Evolutionary conservation across 2,329 filamentous ascomycete genomes (phyloP), one percentile per base, ranked within the genome.

Genomic region (Apiospora rasikravindrae): DNA sequence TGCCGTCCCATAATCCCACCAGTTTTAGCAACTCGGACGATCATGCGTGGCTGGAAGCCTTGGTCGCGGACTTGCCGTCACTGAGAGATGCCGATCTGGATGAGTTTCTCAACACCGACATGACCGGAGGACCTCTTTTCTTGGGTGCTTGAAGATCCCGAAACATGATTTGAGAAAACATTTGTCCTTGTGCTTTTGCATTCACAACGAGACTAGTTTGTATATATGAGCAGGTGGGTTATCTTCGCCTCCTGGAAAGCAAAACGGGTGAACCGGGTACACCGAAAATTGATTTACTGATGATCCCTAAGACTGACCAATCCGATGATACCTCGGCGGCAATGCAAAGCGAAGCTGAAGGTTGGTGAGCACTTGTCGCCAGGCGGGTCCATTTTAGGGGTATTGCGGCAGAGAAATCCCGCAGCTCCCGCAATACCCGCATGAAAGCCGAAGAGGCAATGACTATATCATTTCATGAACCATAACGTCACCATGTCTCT

Each of bases 351-450:
- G 16, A 2, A n/a, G 45, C 61, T 29, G n/a, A 40, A 24, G 11
- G 29, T 40, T 19, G 16, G 29, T 66, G 61, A 42, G 22, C 33
- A n/a, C 33, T 26, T 42, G 61, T 6, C 7, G 19, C 4, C 6
- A 44, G 61, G 37, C 22, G 44, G 47, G 14, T 16, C 26, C 26
- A 47, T 44, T 69, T 22, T 33, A 26, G 26, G 67, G 67, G 67
- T 69, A 49, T 49, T 69, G 67, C 26, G 45, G 45, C 22, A 49
- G 45, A 49, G n/a, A n/a, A 47, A 47, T 69, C 44, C 67, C 67
- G 67, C 67, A 69, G 67, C 4, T 68, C 19, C 67, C 67, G 67
- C 42, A 37, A 37, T 37, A 37, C 33, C 33, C 33, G 33, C 33
- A n/a, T 14, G 4, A 4, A 37, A 49, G 44, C 42, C 67, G 67